These are phyloP conservation scores for Fragaria nilgerrensis DNA, from an alignment of 306 rosid species.

Conservation along the genomic window DNA sequence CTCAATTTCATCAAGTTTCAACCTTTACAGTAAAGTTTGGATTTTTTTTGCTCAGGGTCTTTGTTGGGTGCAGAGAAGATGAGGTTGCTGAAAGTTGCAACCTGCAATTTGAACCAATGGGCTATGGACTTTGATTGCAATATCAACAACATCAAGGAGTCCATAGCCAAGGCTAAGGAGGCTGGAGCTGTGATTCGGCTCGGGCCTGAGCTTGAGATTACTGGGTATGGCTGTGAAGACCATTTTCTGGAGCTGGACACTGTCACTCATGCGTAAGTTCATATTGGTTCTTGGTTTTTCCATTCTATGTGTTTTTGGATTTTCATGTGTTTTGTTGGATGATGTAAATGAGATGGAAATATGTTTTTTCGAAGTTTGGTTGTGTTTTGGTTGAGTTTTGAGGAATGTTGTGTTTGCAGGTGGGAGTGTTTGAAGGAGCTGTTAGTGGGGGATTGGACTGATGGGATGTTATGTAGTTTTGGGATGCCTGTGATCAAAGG, in stretches of 20 bases:
- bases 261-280: constrained; percentile 61
- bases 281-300: background rate
- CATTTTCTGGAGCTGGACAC: constrained; percentile 97
- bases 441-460: constrained; percentile 81
- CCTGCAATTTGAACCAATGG: constrained; percentile 96
- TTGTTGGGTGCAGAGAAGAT: constrained; percentile 30
- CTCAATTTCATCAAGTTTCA: background rate
- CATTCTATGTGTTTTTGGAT: background rate
- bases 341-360: background rate
- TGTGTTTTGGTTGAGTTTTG: background rate
- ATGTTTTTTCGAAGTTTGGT: background rate
- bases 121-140: constrained; percentile 94
- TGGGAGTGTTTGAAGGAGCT: constrained; percentile 93
- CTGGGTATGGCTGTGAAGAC: constrained; percentile 97
- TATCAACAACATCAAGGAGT: constrained; percentile 61
- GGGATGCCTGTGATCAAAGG: constrained; percentile 91
- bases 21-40: background rate
- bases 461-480: constrained; percentile 82
- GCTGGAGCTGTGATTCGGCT: constrained; percentile 81
- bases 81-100: constrained; percentile 89
- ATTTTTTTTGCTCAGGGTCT: background rate
- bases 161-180: constrained; percentile 57
- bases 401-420: constrained; percentile 41
- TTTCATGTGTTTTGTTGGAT: background rate
- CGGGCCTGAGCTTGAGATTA: constrained; percentile 93